Base-by-base conservation (phyloP, 2,329 filamentous ascomycete species). In the Pseudodiploospora longispora region DNA sequence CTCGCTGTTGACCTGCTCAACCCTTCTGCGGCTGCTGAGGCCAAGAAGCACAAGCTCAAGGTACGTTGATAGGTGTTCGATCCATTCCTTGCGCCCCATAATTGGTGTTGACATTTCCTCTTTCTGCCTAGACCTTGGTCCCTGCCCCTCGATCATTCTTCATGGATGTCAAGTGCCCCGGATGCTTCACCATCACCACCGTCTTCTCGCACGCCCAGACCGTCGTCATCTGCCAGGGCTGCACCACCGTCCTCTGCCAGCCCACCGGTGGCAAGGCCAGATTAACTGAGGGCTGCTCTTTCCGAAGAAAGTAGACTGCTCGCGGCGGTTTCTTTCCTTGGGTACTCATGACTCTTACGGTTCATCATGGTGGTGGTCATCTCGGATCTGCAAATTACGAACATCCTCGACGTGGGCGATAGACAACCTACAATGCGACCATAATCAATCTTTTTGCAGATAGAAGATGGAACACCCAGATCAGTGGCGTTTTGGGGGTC, bases 91-190 rank as follows among this genome's bases (percentile, higher is more conserved):
- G 19, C 19, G 19, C 19, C 19, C 19, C 19, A 19, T 19, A 19
- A 19, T 19, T 3, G 19, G 19, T 19, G 19, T 19, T 30, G 46
- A 46, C 49, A 43, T 45, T 46, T 50, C 44, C 41, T 33, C 19
- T 4, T 33, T 30, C 10, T 38, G 12, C 43, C 52, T 59, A 94
- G 89, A 89, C 81, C 60, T 87, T 98, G 64, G 93, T 98, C 69
- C 93, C 93, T 65, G 85, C 82, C 58, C 93, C 93, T 65, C 88
- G 93, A 72, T 97, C 91, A 60, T 98, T 97, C 87, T 98, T 98
- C 87, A 98, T 98, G 93, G 93, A 98, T 71, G 93, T 98, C 80
- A 98, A 98, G 86, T 98, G 93, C 87, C 93, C 93, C 71, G 93
- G 93, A 67, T 98, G 93, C 87, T 98, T 97, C 85, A 96, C 90